Base-by-base conservation (phyloP, 1,139 yeast species). In the Kodamaea arcana region DNA sequence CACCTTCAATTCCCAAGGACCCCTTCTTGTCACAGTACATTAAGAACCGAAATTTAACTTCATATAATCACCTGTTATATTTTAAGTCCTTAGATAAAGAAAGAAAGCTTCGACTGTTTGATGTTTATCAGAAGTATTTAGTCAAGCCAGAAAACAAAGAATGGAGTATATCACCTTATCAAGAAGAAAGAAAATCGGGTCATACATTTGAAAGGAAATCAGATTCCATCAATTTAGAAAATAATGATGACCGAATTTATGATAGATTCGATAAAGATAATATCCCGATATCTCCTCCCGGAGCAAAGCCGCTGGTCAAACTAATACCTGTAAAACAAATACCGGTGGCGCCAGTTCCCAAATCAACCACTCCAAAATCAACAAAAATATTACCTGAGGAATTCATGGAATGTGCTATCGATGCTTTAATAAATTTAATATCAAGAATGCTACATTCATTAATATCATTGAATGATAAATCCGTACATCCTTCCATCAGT, bases 361-460 rank as follows among this genome's bases (percentile, higher is more conserved):
- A n/a, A 18, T 18, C 22, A 18, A 17, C 24, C 15, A 18, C 31
- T 11, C 31, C 28, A n/a, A 25, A 25, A 17, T 16, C 30, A 10
- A 17, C 22, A 17, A 35, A 38, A 24, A 34, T 36, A 33, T 65
- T 85, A 9, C 87, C 95, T 1, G 41, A 51, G 10, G 67, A 75
- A 39, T 86, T 78, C 56, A 76, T 79, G 48, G 69, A 76, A 29
- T 85, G 95, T 52, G 72, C 85, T 10, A 68, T 80, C 39, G 76
- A 78, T 27, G 92, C 84, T 47, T 62, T 92, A 30, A 78, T 88
- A 27, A 65, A 73, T 1, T 65, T 90, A 24, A 80, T 90, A 21
- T 69, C 95, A 1, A 65, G 95, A 37, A 87, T 90, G 95, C 64
- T 92, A 24, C 74, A 76, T 34, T 83, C 84, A 31, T 65, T 87